These are phyloP conservation scores for Mycena haematopus DNA, from an alignment of 768 basidiomycete species.

Conservation along the genomic window DNA sequence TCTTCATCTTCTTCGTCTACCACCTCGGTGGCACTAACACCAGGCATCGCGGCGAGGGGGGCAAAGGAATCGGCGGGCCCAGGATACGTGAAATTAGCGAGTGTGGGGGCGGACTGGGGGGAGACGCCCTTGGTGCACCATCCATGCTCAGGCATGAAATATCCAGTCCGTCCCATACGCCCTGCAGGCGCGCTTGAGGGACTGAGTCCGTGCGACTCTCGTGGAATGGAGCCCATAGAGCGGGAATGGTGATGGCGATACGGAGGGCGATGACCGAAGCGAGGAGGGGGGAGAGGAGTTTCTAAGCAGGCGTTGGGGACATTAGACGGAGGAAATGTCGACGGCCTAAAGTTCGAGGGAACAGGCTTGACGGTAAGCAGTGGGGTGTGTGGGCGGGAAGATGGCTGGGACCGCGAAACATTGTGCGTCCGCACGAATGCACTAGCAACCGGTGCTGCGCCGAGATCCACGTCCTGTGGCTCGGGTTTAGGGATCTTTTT, in stretches of 20 bases:
- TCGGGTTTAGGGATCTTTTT: conserved; percentile 28
- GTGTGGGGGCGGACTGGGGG: conserved; percentile 31
- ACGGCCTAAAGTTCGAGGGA: conserved; percentile 22
- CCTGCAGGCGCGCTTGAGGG: conserved; percentile 18
- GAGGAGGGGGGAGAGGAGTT: conserved; percentile 18
- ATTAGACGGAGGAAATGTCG: conserved; percentile 15
- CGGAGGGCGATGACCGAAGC: conserved; percentile 12
- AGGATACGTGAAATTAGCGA: conserved; percentile 31
- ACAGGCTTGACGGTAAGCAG: conserved; percentile 24
- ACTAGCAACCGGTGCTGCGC: conserved; percentile 10
- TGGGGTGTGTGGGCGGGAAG: conserved; percentile 27
- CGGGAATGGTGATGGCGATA: conserved; percentile 31
- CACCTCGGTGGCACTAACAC: conserved; percentile 17
- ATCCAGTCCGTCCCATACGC: conserved; percentile 27
- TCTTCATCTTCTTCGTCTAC: conserved; percentile 42
- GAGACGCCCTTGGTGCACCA: conserved; percentile 21
- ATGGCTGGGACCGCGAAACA: conserved; percentile 27
- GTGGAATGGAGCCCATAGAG: conserved; percentile 30
- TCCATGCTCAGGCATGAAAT: conserved; percentile 28
- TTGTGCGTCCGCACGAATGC: conserved; percentile 20
- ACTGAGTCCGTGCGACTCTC: conserved; percentile 21
- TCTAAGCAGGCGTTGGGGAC: conserved; percentile 1
- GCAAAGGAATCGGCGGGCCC: conserved; percentile 29
- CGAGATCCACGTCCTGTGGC: conserved; percentile 30
- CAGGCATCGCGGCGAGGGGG: conserved; percentile 17